These are phyloP conservation scores for Entomophthora muscae DNA, from an alignment of 371 early-diverging fungal species.

Conservation along the genomic window DNA sequence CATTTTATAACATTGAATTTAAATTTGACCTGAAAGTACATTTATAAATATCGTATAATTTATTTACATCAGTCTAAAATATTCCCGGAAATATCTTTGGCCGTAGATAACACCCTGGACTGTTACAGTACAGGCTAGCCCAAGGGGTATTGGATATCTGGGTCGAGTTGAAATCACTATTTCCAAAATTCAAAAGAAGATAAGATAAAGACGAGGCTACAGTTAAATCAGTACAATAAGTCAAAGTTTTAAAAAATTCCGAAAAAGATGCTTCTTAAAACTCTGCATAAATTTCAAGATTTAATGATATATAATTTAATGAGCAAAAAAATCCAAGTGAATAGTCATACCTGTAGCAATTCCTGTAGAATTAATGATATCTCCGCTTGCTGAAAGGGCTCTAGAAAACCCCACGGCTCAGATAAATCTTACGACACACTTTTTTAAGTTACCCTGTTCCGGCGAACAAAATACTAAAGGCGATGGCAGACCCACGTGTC, in stretches of 20 bases:
- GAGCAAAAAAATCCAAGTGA: too few species aligned
- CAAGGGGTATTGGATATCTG: not conserved
- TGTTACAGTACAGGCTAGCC: not conserved
- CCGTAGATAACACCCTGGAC: not conserved
- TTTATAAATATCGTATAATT: too few species aligned
- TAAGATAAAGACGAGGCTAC: not conserved
- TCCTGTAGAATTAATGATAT: not conserved
- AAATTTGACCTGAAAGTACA: too few species aligned
- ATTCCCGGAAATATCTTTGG: not conserved
- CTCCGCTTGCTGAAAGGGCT: not conserved
- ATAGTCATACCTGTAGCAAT: not conserved
- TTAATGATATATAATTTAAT: too few species aligned
- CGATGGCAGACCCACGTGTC: not conserved
- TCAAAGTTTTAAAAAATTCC: not conserved
- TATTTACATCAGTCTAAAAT: not conserved
- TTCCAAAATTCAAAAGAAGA: not conserved
- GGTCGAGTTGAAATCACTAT: not conserved
- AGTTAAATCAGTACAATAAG: not conserved
- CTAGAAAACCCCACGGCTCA: not conserved
- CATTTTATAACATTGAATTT: too few species aligned
- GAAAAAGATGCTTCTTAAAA: not conserved
- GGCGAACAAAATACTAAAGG: not conserved
- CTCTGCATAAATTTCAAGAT: too few species aligned
- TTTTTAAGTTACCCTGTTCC: not conserved
- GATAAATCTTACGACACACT: too few species aligned